Evolutionary conservation across 2,329 filamentous ascomycete species (phyloP).

Genomic region (Aaosphaeria pasadenensis): DNA sequence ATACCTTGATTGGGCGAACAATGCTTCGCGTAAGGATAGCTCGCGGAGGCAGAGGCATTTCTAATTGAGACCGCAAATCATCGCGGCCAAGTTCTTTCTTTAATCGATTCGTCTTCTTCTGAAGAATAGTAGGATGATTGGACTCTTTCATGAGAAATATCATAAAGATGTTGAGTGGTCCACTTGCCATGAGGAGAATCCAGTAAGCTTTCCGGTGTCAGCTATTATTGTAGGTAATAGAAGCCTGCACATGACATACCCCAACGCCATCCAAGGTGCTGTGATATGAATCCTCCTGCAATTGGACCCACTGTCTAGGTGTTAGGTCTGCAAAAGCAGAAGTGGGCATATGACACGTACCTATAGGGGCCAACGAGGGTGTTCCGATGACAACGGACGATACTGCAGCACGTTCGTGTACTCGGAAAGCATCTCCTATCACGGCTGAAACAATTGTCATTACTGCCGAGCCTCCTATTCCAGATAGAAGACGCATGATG

Average conservation of each 20-base stretch:
- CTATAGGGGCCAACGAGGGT: conserved; percentile 10
- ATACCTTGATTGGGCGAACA: conserved; percentile 14
- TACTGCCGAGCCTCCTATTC: conserved; percentile 10
- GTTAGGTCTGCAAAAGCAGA: background rate
- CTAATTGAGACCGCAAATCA: conserved; percentile 12
- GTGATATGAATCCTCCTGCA: conserved; percentile 13
- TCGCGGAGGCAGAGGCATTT: conserved; percentile 5
- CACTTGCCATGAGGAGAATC: conserved; percentile 14
- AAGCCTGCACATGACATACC: background rate
- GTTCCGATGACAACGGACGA: conserved; percentile 10
- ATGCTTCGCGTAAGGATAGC: conserved; percentile 9
- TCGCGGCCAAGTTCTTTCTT: conserved; percentile 10
- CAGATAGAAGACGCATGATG: conserved; percentile 12
- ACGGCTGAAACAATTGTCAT: conserved; percentile 13
- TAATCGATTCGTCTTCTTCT: conserved; percentile 10
- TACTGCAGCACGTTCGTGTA: conserved; percentile 11
- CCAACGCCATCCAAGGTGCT: conserved; percentile 17
- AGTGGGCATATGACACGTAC: conserved; percentile 2
- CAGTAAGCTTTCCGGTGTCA: conserved; percentile 8
- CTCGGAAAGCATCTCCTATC: conserved; percentile 11
- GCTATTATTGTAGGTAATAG: background rate
- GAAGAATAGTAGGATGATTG: conserved; percentile 12
- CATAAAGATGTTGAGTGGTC: conserved; percentile 10
- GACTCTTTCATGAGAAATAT: conserved; percentile 14
- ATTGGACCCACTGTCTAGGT: conserved; percentile 11